phyloP scores from a whole-genome alignment of 192 early-diverging fungal species.

The Backusella parvicylindrica region DNA sequence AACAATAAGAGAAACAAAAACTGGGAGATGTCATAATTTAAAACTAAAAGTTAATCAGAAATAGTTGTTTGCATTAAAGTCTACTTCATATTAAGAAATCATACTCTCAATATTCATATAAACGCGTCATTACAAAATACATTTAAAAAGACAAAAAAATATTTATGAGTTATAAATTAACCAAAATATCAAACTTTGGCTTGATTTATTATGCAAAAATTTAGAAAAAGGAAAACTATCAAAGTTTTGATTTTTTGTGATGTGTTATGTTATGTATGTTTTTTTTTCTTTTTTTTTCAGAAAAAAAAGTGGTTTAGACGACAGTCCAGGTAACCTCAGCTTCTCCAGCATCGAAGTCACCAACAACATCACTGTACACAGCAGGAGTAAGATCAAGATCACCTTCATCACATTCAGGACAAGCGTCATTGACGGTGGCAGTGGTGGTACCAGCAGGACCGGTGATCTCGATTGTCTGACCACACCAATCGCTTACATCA shows the following conservation, averaged over 20 bases:
- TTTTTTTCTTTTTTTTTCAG: neutral
- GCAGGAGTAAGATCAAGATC: constrained; percentile 50
- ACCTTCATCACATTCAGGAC: constrained; percentile 48
- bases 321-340: constrained; percentile 49
- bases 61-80: too few relatives aligned
- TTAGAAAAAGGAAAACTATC: neutral
- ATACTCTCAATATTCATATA: neutral
- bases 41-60: too few relatives aligned
- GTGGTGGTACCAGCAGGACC: constrained; percentile 40
- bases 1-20: too few relatives aligned
- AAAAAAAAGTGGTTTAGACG: constrained; percentile 18
- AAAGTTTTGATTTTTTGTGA: too few relatives aligned
- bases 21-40: too few relatives aligned
- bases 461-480: constrained; percentile 16
- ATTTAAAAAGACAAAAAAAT: neutral
- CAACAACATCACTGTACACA: constrained; percentile 35
- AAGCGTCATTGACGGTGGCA: constrained; percentile 49
- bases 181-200: neutral
- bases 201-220: neutral
- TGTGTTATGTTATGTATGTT: too few relatives aligned
- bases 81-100: too few relatives aligned
- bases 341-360: constrained; percentile 39
- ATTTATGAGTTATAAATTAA: neutral
- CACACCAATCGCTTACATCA: constrained; percentile 22
- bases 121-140: neutral